Evolutionary conservation across 2,329 filamentous ascomycete species (phyloP).

Genomic region (Penicillium rolfsii): DNA sequence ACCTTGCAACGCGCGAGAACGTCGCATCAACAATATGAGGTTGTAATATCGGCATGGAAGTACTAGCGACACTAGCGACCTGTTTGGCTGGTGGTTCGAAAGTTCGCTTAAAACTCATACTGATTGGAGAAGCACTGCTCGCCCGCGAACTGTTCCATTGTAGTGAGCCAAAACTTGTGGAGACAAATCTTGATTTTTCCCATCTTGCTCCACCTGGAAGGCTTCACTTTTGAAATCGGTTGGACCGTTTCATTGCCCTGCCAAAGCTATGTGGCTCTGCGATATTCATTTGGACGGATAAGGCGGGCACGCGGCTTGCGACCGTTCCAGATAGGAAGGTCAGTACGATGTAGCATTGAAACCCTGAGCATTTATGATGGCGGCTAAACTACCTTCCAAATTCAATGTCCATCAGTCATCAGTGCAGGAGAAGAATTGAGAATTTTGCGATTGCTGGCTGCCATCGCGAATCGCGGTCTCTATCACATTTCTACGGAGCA

Average conservation of each 20-base stretch:
- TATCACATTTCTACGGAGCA: not conserved
- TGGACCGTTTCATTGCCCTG: not conserved
- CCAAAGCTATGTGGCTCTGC: not conserved
- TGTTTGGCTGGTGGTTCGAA: not conserved
- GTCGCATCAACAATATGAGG: not conserved
- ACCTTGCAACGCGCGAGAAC: not conserved
- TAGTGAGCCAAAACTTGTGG: not conserved
- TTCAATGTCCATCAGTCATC: not conserved
- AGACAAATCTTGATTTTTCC: not conserved
- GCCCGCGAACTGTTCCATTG: not conserved
- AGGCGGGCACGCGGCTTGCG: not conserved
- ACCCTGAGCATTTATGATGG: not conserved
- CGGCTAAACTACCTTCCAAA: not conserved
- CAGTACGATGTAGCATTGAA: not conserved
- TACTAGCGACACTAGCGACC: not conserved
- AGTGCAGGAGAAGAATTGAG: not conserved
- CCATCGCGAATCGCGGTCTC: not conserved
- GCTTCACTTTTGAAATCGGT: not conserved
- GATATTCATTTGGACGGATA: not conserved
- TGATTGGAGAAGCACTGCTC: not conserved
- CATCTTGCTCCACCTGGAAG: not conserved
- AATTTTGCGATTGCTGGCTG: not conserved
- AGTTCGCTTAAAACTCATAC: not conserved
- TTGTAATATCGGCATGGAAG: not conserved
- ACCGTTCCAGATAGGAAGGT: conserved; percentile 9